Evolutionary conservation across 2,329 filamentous ascomycete species (phyloP), one percentile per base, ranked within the genome.

Genomic region (Exophiala alcalophila): DNA sequence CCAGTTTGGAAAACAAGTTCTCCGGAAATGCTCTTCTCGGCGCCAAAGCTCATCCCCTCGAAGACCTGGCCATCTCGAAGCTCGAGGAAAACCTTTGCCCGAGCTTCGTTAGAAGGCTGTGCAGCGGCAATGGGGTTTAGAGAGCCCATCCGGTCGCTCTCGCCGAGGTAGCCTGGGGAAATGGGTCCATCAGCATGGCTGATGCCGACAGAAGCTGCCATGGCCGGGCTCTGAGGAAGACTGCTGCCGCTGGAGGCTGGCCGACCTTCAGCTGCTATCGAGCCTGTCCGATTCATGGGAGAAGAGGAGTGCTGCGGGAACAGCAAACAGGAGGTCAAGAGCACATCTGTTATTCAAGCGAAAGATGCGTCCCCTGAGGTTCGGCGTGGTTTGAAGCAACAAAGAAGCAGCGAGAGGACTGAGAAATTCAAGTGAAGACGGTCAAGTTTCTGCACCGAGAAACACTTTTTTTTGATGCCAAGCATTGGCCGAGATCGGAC

Each of bases 1-100:
- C 92, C 92, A 45, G 92, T 98, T 77, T 97, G 91, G 74, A 98
- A 98, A 70, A 98, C 92, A 65, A 98, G 77, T 76, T 98, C 92
- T 66, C 92, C 92, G 55, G 91, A 86, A 61, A 94, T 81, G 72
- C 87, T 95, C 78, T 90, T 95, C 62, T 87, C 77, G 53, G 91
- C 90, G 68, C 92, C 92, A 65, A 98, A 98, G 77, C 89, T 95
- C 74, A 87, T 89, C 58, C 92, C 92, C 65, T 94, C 86, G 75
- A 89, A 94, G 62, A 88, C 79, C 45, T 84, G 81, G 68, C 90
- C 89, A 74, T 97, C 90, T 67, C 92, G 78, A 57, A 98, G 83
- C 74, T 98, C 91, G 56, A 98, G 84, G 65, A 84, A 85, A 71
- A 94, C 77, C 61, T 86, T 74, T 44, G 77, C 75, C 59, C 83